Evolutionary conservation across 768 basidiomycete genomes (phyloP), one percentile per base, ranked within the genome.

Genomic region (Lentinula sp.): DNA sequence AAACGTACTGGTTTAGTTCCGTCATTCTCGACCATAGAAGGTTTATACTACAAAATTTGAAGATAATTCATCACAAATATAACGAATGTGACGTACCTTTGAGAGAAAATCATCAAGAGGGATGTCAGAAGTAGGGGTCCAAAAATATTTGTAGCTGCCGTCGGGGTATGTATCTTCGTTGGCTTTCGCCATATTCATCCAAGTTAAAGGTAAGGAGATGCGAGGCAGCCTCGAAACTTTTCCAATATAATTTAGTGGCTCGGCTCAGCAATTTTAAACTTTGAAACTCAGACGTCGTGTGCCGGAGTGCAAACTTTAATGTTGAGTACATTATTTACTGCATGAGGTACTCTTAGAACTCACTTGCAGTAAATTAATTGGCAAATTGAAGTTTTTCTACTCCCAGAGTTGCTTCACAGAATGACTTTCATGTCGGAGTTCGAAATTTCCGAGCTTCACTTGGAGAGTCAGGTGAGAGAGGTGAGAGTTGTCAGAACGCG

Each of bases 11-110:
- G 88, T 70, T 89, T 90, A 0, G 78, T 86, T 4, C 88, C 89
- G 61, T 90, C 86, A 67, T 91, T 83, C 65, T 88, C 83, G 9
- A 89, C 85, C 87, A 90, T 86, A 16, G 88, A 89, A 1, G 89
- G 89, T 57, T 78, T 86, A 64, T 83, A 88, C 88, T 90, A 63
- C 11, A 57, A 15, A 16, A n/a, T 31, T 28, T 7, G 16, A 23
- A 37, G 16, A 46, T 42, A 15, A 32, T 40, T 16, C 16, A 57
- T 13, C n/a, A 18, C 2, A 40, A 34, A 18, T 16, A 53, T 18
- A 18, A 64, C 34, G 18, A 61, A 35, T 23, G 59, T 42, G 18
- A 48, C 71, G 40, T 65, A 81, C 87, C 73, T 88, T 87, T 40
- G 69, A 69, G 57, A 86, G 67, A 65, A 85, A 89, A 13, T 83